phyloP scores from a whole-genome alignment of 371 early-diverging fungal genomes.

The Mucor lusitanicus region DNA sequence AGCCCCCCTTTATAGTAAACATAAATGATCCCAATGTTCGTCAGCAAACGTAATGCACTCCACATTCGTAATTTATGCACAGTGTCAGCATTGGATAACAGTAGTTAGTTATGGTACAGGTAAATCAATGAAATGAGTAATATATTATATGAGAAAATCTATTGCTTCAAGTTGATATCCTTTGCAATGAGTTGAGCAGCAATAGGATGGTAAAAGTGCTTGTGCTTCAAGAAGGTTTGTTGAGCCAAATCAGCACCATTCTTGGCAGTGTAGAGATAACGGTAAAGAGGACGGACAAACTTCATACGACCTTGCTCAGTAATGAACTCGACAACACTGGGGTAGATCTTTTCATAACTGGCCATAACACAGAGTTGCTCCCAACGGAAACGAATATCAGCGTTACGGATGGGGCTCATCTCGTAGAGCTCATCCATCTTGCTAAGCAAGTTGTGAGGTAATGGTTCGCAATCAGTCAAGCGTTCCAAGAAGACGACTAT shows the following conservation, averaged over 20 bases:
- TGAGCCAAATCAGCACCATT: conserved; percentile 78
- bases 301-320: conserved; percentile 95
- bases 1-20: background rate
- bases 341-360: conserved; percentile 76
- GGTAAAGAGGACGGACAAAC: conserved; percentile 84
- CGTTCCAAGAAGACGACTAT: conserved; percentile 83
- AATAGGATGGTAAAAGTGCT: conserved; percentile 94
- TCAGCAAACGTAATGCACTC: background rate
- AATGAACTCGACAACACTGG: conserved; percentile 77
- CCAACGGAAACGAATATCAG: conserved; percentile 91
- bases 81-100: background rate
- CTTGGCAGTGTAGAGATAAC: conserved; percentile 60
- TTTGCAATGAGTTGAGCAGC: conserved; percentile 81
- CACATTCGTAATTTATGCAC: no score
- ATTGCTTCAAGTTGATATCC: conserved; percentile 68
- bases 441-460: conserved; percentile 63
- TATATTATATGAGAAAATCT: conserved; percentile 8
- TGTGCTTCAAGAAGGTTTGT: conserved; percentile 78
- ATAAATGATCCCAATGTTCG: background rate
- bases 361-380: conserved; percentile 79
- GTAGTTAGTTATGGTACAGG: background rate
- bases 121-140: background rate
- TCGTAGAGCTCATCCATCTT: conserved; percentile 77
- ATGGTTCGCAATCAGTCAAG: conserved; percentile 68
- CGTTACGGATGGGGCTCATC: conserved; percentile 72